Base-by-base conservation (phyloP, 768 basidiomycete species). In the Lactifluus echinatus region DNA sequence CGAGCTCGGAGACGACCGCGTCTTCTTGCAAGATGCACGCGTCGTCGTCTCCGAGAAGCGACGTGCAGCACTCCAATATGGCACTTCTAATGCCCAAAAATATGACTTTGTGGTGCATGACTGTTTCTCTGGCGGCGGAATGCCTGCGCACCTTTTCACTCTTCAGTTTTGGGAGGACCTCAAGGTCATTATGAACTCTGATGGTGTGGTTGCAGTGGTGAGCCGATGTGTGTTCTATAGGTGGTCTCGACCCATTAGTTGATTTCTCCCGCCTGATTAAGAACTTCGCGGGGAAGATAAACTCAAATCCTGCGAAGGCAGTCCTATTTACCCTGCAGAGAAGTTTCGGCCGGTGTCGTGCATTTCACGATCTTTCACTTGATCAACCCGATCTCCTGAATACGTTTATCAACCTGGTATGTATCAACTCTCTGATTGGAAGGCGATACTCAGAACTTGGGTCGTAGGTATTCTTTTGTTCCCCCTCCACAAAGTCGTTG, bases 111-210 rank as follows among this genome's bases (percentile, higher is more conserved):
- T 93, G 39, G 74, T 95, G 0, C 95, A 97, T 63, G 94, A 95
- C 65, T 90, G 89, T 66, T 97, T 96, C 68, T 92, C 93, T 8
- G 95, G 94, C 8, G 95, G 95, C 3, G 83, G 82, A n/a, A 84
- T 97, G 2, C 93, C 95, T 0, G 74, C 83, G 36, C 85, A 91
- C 65, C 72, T 97, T 50, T 97, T 87, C 71, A 89, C 93, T 0
- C 39, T 79, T 29, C 85, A 93, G 63, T 94, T 94, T 67, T 95
- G 91, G 89, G 62, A 75, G 23, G 82, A 84, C 52, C 66, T 95
- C 50, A 84, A 80, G 64, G 65, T 68, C 2, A 67, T 84, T 19
- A 78, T 95, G 70, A 75, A 79, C 12, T 74, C 79, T 3, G 82
- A 89, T 46, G 94, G 87, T 3, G 74, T 93, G 15, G 69, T 95